Evolutionary conservation across 2,329 filamentous ascomycete species (phyloP), one percentile per base, ranked within the genome.

Genomic region (Ceratocystis diversiconidia): DNA sequence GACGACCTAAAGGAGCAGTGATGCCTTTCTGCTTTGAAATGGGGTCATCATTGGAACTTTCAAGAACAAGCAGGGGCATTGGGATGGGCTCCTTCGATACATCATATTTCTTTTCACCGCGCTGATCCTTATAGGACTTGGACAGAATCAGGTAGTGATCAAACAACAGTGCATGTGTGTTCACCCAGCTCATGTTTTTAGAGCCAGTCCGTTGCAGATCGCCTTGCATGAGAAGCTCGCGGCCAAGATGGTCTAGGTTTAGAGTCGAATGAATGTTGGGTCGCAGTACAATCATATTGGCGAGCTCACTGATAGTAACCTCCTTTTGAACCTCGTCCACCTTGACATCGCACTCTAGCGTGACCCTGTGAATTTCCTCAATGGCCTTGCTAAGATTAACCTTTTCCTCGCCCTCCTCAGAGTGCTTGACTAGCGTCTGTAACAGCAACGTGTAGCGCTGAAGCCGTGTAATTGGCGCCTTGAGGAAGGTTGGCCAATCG

Each of bases 91-190:
- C 81, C 74, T 95, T 92, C 0, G 92, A 96, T 41, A 99, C 92
- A 74, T 99, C 94, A 70, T 94, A 99, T 71, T 89, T 90, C 75
- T 88, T 94, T 64, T 87, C 82, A n/a, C 82, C 83, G 61, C 83
- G 84, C 57, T 85, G 81, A 57, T 85, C 83, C 71, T 91, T 90
- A 2, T 86, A 80, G 6, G 90, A 81, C 78, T 99, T 99, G 48
- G 94, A 89, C 57, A 99, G 78, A 43, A 99, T 92, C 46, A 99
- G 81, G 74, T 96, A 99, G 75, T 99, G 92, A 72, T 99, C 95
- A 72, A 99, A 97, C 0, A 99, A 81, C 59, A 99, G 82, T 1
- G 90, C 91, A 73, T 96, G 91, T 0, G 90, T 95, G 71, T 99
- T 94, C 6, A 97, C 85, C 87, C 92, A 96, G 69, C 87, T 87